Evolutionary conservation across 73 alveolate genomes (phyloP).

Genomic region (Tetrahymena borealis): DNA sequence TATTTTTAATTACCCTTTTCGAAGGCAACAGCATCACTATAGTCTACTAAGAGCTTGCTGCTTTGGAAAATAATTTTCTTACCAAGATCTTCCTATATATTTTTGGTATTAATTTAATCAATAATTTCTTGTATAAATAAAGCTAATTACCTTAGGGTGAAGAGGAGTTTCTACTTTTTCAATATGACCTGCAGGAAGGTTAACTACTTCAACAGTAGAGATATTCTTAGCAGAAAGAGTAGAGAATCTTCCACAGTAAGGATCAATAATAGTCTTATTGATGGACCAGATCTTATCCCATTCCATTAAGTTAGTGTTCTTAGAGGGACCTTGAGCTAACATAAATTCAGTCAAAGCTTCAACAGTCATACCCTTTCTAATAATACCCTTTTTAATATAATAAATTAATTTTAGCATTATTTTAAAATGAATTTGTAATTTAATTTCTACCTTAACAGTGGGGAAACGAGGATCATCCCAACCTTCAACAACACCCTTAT

Average conservation of each 20-base stretch:
- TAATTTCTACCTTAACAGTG: slow-evolving; percentile 48
- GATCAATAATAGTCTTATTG: slow-evolving; percentile 77
- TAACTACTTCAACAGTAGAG: slow-evolving; percentile 52
- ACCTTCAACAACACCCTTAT: slow-evolving; percentile 84
- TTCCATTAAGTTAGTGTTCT: slow-evolving; percentile 85
- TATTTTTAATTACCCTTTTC: slow-evolving; percentile 11
- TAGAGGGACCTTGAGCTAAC: slow-evolving; percentile 92
- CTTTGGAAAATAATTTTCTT: slow-evolving; percentile 8
- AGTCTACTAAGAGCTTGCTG: slow-evolving; percentile 4
- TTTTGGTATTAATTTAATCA: background rate
- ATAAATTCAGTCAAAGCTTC: slow-evolving; percentile 90
- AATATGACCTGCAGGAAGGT: slow-evolving; percentile 57
- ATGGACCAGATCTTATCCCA: slow-evolving; percentile 95
- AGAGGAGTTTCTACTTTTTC: slow-evolving; percentile 67
- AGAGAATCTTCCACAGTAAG: slow-evolving; percentile 77
- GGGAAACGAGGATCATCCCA: slow-evolving; percentile 99
- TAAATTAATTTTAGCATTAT: background rate
- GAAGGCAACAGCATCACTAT: slow-evolving; percentile 26
- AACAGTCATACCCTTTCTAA: slow-evolving; percentile 97
- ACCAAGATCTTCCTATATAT: slow-evolving; percentile 6
- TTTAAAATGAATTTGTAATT: background rate
- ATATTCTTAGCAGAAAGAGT: slow-evolving; percentile 60
- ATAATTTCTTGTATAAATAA: background rate
- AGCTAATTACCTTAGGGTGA: slow-evolving; percentile 58
- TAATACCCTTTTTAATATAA: slow-evolving; percentile 59